These are phyloP conservation scores for Neospora caninum DNA, from an alignment of 169 alveolate genomes.

Conservation along the genomic window DNA sequence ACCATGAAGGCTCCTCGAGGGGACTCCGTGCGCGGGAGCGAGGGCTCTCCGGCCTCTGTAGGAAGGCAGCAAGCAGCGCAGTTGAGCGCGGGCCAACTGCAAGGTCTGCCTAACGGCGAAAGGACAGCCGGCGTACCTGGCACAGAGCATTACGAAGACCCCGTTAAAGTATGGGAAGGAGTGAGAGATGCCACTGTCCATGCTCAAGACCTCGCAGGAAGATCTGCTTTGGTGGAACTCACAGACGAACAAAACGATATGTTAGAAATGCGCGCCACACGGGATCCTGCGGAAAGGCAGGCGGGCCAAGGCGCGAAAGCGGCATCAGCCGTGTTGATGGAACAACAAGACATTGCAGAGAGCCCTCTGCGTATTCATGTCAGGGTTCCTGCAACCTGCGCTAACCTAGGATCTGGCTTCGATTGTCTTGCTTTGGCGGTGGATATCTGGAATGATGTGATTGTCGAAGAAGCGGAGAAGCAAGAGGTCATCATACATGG, in stretches of 20 bases:
- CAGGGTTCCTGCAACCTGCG: conserved; percentile 53
- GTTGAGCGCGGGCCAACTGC: background rate
- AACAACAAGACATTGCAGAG: background rate
- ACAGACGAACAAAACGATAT: background rate
- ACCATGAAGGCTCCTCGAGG: background rate
- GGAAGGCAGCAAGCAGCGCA: background rate
- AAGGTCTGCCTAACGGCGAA: background rate
- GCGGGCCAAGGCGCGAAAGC: background rate
- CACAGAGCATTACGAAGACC: background rate
- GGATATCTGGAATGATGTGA: conserved; percentile 52
- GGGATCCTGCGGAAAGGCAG: background rate
- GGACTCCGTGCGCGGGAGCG: background rate
- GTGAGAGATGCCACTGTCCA: background rate
- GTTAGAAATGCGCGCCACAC: background rate
- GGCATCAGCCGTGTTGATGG: background rate
- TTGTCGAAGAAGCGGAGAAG: background rate
- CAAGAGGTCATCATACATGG: background rate
- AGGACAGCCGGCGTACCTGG: background rate
- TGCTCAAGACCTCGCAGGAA: background rate
- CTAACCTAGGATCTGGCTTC: conserved; percentile 58
- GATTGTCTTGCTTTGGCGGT: conserved; percentile 57
- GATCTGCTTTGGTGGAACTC: background rate
- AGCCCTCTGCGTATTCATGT: conserved; percentile 14
- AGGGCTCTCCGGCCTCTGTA: background rate
- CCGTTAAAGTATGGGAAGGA: background rate